Percentiles rank a stretch among this genome's conserved stretches.
These are phyloP conservation scores for Postia placenta DNA, from an alignment of 768 basidiomycete species.

Conservation along the genomic window DNA sequence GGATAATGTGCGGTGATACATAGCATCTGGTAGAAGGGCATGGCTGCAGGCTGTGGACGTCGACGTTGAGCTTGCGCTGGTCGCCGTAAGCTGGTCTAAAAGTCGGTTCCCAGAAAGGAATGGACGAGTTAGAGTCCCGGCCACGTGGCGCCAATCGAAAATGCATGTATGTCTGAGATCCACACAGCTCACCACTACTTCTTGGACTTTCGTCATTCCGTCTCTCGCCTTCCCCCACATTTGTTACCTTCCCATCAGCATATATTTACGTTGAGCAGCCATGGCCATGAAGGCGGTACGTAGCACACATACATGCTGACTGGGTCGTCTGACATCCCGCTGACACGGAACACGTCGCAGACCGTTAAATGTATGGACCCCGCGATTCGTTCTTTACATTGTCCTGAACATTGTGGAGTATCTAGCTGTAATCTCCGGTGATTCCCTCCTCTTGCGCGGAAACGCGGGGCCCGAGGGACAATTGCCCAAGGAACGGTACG, in stretches of 20 bases:
- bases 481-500: slow-evolving; percentile 83
- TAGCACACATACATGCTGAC: no score
- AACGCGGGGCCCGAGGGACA: slow-evolving; percentile 77
- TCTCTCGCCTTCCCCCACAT: not conserved
- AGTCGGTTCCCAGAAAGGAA: not conserved
- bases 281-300: slow-evolving; percentile 80
- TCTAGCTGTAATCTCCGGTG: slow-evolving; percentile 85
- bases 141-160: slow-evolving; percentile 37
- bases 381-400: slow-evolving; percentile 7
- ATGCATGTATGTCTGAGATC: no score
- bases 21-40: slow-evolving; percentile 87
- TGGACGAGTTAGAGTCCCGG: slow-evolving; percentile 27
- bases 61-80: not conserved
- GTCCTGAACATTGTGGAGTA: slow-evolving; percentile 22
- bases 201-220: not conserved
- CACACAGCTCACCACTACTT: slow-evolving; percentile 2
- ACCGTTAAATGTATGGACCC: slow-evolving; percentile 31
- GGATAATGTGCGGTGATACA: slow-evolving; percentile 74
- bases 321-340: not conserved
- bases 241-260: not conserved
- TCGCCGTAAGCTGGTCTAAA: not conserved
- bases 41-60: slow-evolving; percentile 27
- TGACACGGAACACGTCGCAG: slow-evolving; percentile 11
- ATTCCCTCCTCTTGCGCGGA: slow-evolving; percentile 80
- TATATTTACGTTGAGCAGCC: slow-evolving; percentile 5